Evolutionary conservation across 805 yeast genomes (phyloP).

Genomic region (Brettanomyces anomalus): DNA sequence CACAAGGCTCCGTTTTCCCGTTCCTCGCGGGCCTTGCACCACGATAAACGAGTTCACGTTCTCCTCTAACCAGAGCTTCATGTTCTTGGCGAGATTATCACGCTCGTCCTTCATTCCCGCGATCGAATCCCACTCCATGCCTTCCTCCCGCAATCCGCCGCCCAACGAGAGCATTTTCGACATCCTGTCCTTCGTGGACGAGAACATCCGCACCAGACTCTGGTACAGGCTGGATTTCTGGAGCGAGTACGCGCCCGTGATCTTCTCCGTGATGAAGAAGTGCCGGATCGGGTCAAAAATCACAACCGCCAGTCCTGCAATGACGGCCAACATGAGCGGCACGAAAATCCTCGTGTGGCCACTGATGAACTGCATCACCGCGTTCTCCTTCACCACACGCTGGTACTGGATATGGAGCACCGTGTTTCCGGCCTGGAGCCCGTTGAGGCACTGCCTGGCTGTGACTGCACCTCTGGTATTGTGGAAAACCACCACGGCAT

Average conservation of each 20-base stretch:
- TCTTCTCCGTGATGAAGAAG: slow-evolving; percentile 64
- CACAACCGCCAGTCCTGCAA: slow-evolving; percentile 75
- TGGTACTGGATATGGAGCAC: slow-evolving; percentile 68
- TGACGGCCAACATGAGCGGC: slow-evolving; percentile 68
- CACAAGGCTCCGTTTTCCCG: slow-evolving; percentile 83
- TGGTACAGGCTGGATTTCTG: slow-evolving; percentile 31
- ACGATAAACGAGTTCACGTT: slow-evolving; percentile 86
- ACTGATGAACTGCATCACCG: slow-evolving; percentile 47
- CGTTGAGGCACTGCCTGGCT: slow-evolving; percentile 88
- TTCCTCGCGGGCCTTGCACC: slow-evolving; percentile 87
- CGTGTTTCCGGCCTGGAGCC: slow-evolving; percentile 54
- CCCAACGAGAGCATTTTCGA: slow-evolving; percentile 12
- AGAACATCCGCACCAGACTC: slow-evolving; percentile 26
- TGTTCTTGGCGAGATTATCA: slow-evolving; percentile 52
- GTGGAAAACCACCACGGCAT: slow-evolving; percentile 48
- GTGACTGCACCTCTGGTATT: slow-evolving; percentile 61
- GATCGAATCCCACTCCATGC: slow-evolving; percentile 9
- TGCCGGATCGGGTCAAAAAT: slow-evolving; percentile 92
- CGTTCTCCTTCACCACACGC: slow-evolving; percentile 42
- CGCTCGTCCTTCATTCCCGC: slow-evolving; percentile 59
- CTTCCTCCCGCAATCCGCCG: slow-evolving; percentile 1
- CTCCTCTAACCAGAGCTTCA: slow-evolving; percentile 76
- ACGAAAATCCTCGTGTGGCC: slow-evolving; percentile 78
- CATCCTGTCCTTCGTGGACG: slow-evolving; percentile 19
- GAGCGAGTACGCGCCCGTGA: slow-evolving; percentile 50